Percentiles rank a stretch among this genome's conserved stretches.
phyloP scores from a whole-genome alignment of 225 moss, liverwort and hornwort species.

The Sphagnum tenellum region DNA sequence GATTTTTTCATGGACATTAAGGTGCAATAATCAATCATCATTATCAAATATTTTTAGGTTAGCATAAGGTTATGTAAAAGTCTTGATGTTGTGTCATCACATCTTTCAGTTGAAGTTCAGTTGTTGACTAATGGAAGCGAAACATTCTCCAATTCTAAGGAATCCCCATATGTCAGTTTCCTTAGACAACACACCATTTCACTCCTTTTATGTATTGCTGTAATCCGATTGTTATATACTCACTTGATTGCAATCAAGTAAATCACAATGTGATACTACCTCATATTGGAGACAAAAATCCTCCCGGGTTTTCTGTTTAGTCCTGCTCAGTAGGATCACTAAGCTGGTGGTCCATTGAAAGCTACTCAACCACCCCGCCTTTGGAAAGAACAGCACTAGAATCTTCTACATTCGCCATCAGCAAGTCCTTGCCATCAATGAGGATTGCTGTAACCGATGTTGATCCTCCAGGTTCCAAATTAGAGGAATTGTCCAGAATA shows the following conservation, averaged over 20 bases:
- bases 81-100: too few relatives aligned
- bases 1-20: too few relatives aligned
- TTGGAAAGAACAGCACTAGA: slow-evolving; percentile 81
- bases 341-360: slow-evolving; percentile 96
- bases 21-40: too few relatives aligned
- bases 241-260: background rate
- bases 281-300: slow-evolving; percentile 96
- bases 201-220: too few relatives aligned
- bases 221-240: too few relatives aligned
- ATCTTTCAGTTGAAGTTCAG: too few relatives aligned
- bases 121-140: too few relatives aligned
- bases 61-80: too few relatives aligned
- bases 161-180: too few relatives aligned
- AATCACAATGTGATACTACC: slow-evolving; percentile 23
- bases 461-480: slow-evolving; percentile 90
- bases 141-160: too few relatives aligned
- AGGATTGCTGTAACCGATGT: slow-evolving; percentile 97
- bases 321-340: slow-evolving; percentile 45
- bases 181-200: too few relatives aligned
- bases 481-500: slow-evolving; percentile 65
- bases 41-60: too few relatives aligned
- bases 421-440: slow-evolving; percentile 49
- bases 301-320: slow-evolving; percentile 66
- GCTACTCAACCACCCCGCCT: slow-evolving; percentile 47
- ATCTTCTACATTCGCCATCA: slow-evolving; percentile 92